These are phyloP conservation scores for Yamadazyma laniorum DNA, from an alignment of 805 yeast genomes.

Conservation along the genomic window DNA sequence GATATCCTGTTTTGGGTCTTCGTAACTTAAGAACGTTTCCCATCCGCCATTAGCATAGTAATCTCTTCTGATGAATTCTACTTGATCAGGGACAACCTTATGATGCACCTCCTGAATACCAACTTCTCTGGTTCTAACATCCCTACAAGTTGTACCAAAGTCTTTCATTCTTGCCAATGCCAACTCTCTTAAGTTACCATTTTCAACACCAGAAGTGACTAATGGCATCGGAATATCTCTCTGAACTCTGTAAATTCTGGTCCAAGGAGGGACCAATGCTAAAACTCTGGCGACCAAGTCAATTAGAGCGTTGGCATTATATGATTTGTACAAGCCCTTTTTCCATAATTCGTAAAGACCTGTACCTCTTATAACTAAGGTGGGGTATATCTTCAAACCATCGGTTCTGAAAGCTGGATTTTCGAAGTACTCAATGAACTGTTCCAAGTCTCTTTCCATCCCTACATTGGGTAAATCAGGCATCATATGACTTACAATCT, in stretches of 20 bases:
- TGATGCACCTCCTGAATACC: slow-evolving; percentile 99
- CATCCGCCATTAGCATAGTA: slow-evolving; percentile 98
- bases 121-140: slow-evolving; percentile 95
- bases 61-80: slow-evolving; percentile 91
- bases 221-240: slow-evolving; percentile 99
- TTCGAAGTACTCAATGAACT: slow-evolving; percentile 93
- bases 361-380: slow-evolving; percentile 94
- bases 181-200: slow-evolving; percentile 92
- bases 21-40: slow-evolving; percentile 96
- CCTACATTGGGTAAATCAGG: slow-evolving; percentile 99
- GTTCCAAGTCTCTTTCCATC: slow-evolving; percentile 96
- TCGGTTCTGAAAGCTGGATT: slow-evolving; percentile 97
- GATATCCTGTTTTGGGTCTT: slow-evolving; percentile 95
- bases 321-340: slow-evolving; percentile 89
- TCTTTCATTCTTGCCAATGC: slow-evolving; percentile 98
- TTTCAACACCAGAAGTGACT: slow-evolving; percentile 96
- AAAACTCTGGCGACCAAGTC: slow-evolving; percentile 94
- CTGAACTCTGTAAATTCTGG: slow-evolving; percentile 96
- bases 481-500: slow-evolving; percentile 99
- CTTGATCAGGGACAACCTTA: slow-evolving; percentile 95
- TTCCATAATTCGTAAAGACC: slow-evolving; percentile 98
- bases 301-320: slow-evolving; percentile 89
- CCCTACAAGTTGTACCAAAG: slow-evolving; percentile 93
- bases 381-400: slow-evolving; percentile 93
- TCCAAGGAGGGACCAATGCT: slow-evolving; percentile 99